These are phyloP conservation scores for Fusarium buxicola DNA, from an alignment of 2,329 filamentous ascomycete genomes.

Conservation along the genomic window DNA sequence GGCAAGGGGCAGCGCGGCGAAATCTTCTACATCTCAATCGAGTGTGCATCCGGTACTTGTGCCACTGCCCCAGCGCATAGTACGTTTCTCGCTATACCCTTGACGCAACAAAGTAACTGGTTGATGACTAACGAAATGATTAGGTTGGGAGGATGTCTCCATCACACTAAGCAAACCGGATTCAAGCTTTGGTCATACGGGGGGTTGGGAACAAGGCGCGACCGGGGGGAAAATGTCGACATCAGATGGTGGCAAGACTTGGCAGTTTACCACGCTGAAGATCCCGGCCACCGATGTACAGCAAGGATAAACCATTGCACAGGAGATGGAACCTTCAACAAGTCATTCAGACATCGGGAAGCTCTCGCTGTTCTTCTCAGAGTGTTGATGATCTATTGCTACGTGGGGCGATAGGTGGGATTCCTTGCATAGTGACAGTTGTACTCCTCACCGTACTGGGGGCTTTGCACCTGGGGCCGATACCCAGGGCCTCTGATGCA, in stretches of 20 bases:
- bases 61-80: constrained; percentile 16
- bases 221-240: constrained; percentile 23
- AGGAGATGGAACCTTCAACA: too few relatives aligned
- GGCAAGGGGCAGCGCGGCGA: constrained; percentile 16
- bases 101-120: not conserved
- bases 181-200: constrained; percentile 1
- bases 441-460: too few relatives aligned
- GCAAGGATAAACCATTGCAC: too few relatives aligned
- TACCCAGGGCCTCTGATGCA: too few relatives aligned
- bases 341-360: too few relatives aligned
- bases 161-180: constrained; percentile 13
- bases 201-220: constrained; percentile 15
- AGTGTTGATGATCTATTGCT: too few relatives aligned
- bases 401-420: too few relatives aligned
- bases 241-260: constrained; percentile 16
- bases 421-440: too few relatives aligned
- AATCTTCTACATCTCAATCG: constrained; percentile 23
- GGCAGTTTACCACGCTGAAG: constrained; percentile 7
- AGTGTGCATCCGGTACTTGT: constrained; percentile 15
- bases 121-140: not conserved
- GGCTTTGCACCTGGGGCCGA: too few relatives aligned
- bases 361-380: too few relatives aligned
- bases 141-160: constrained; percentile 24
- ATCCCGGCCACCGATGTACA: constrained; percentile 9
- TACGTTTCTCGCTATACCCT: not conserved